phyloP scores from a whole-genome alignment of 257 asterid genomes.

The Solanum habrochaites region DNA sequence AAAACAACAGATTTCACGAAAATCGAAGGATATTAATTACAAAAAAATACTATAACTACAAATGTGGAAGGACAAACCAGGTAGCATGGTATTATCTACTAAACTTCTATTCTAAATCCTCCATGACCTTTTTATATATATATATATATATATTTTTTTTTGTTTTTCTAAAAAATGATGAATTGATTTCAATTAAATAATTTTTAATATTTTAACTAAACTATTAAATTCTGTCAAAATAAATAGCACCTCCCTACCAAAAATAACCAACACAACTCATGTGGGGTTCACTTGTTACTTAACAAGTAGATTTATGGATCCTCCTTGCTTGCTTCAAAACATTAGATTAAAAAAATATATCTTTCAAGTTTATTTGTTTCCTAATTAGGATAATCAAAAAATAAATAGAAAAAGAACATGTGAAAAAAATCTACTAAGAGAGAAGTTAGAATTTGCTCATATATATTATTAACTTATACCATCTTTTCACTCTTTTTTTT shows the following conservation, averaged over 20 bases:
- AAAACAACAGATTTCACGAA: not conserved
- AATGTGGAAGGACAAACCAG: not conserved
- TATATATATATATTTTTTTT: too few relatives aligned
- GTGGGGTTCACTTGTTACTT: not conserved
- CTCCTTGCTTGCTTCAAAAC: not conserved
- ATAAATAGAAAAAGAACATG: not conserved
- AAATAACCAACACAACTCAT: not conserved
- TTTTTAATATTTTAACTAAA: too few relatives aligned
- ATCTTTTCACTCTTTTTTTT: not conserved
- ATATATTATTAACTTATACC: not conserved
- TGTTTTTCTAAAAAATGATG: not conserved
- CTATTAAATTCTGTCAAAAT: too few relatives aligned
- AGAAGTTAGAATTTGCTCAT: not conserved
- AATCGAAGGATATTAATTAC: not conserved
- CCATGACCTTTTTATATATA: not conserved
- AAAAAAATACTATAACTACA: too few relatives aligned
- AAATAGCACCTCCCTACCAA: accelerated
- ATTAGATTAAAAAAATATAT: not conserved
- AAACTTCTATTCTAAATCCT: too few relatives aligned
- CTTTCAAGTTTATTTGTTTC: not conserved
- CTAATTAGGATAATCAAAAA: too few relatives aligned
- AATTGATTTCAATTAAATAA: not conserved
- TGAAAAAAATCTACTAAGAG: not conserved
- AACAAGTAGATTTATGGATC: not conserved
- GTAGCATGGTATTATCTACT: too few relatives aligned